These are phyloP conservation scores for Pseudohalonectria lignicola DNA, from an alignment of 2,329 filamentous ascomycete genomes.

Conservation along the genomic window DNA sequence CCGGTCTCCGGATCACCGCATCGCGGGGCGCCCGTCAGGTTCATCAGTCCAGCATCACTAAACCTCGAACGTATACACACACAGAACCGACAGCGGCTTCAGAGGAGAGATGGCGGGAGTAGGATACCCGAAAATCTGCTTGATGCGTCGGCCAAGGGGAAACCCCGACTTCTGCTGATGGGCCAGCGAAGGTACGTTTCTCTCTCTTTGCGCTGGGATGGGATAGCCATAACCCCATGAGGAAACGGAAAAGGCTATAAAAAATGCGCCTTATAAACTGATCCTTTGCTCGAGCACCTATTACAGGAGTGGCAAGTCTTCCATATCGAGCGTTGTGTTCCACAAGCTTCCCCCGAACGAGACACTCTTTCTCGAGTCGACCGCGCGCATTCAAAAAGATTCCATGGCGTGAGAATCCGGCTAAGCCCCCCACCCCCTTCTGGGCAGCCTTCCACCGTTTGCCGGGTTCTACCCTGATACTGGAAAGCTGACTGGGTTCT, in stretches of 20 bases:
- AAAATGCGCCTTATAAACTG: too few species aligned
- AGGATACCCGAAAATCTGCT: conserved; percentile 25
- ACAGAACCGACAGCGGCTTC: conserved; percentile 45
- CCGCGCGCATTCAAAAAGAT: conserved; percentile 86
- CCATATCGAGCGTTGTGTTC: conserved; percentile 97
- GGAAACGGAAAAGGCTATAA: too few species aligned
- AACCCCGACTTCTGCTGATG: conserved; percentile 86
- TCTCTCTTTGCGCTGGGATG: neutral
- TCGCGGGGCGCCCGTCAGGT: conserved; percentile 20
- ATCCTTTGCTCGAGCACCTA: conserved; percentile 5
- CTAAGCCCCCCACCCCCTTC: too few species aligned
- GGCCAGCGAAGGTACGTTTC: conserved; percentile 72
- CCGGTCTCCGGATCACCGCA: neutral
- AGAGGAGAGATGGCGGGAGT: conserved; percentile 32
- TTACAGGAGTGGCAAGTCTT: conserved; percentile 87
- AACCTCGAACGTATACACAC: conserved; percentile 51
- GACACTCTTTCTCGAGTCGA: conserved; percentile 91
- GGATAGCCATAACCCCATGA: too few species aligned
- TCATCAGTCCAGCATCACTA: conserved; percentile 47
- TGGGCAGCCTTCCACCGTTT: too few species aligned
- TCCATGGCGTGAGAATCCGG: conserved; percentile 68
- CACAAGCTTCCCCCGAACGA: conserved; percentile 95
- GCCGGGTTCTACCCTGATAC: too few species aligned
- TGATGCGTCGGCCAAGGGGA: conserved; percentile 45
- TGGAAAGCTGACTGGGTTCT: neutral